Evolutionary conservation across 2,329 filamentous ascomycete species (phyloP).

Genomic region (Orbilia javanica): DNA sequence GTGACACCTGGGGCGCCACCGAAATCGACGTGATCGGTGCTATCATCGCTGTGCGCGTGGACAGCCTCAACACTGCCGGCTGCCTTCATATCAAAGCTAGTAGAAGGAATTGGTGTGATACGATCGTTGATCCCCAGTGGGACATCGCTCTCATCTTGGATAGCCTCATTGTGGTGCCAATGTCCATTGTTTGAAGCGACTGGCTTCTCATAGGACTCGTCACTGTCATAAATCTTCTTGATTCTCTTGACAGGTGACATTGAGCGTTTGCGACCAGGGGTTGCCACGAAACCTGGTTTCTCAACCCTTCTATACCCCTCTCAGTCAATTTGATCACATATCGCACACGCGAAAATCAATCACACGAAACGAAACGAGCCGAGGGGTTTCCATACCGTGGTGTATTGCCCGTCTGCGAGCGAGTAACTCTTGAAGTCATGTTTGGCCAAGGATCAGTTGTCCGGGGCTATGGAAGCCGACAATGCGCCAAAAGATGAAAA

Average conservation of each 20-base stretch:
- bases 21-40: constrained; percentile 78
- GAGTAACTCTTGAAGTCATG: constrained; percentile 64
- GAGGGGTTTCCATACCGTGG: constrained; percentile 67
- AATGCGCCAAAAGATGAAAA: constrained; percentile 31
- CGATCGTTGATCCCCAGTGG: constrained; percentile 65
- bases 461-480: constrained; percentile 55
- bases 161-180: constrained; percentile 56
- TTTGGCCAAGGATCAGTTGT: constrained; percentile 21
- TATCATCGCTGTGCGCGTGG: constrained; percentile 61
- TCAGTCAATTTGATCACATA: constrained; percentile 9
- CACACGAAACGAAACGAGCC: constrained; percentile 19
- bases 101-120: constrained; percentile 48
- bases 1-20: constrained; percentile 84
- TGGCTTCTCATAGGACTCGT: constrained; percentile 62
- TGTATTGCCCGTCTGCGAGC: constrained; percentile 70
- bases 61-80: constrained; percentile 48
- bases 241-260: constrained; percentile 63
- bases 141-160: constrained; percentile 58
- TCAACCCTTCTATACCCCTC: constrained; percentile 67
- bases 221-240: constrained; percentile 63
- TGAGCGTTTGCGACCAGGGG: constrained; percentile 68
- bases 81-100: constrained; percentile 54
- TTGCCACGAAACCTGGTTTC: constrained; percentile 70
- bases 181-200: constrained; percentile 26
- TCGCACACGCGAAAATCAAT: constrained; percentile 19